These are phyloP conservation scores for Hypoxylon sp. DNA, from an alignment of 2,329 filamentous ascomycete genomes.

Conservation along the genomic window DNA sequence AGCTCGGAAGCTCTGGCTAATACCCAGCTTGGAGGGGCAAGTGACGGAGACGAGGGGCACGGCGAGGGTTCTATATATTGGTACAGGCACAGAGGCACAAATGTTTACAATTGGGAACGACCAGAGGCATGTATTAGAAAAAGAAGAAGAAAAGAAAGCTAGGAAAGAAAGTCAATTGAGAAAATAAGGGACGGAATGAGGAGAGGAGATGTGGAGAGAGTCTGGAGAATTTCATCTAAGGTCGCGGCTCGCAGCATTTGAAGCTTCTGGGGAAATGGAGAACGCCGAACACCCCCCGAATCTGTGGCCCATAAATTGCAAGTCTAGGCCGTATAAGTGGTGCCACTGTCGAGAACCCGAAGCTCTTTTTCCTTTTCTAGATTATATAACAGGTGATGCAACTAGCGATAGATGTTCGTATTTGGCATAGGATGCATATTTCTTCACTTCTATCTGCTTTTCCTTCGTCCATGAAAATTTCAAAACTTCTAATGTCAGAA, in stretches of 20 bases:
- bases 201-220: constrained; percentile 31
- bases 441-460: neutral
- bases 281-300: constrained; percentile 40
- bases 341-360: constrained; percentile 29
- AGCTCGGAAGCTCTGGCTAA: constrained; percentile 31
- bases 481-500: neutral
- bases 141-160: constrained; percentile 22
- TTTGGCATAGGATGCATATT: constrained; percentile 3
- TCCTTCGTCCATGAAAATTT: neutral
- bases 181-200: constrained; percentile 12
- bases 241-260: constrained; percentile 33
- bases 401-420: neutral
- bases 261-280: constrained; percentile 43
- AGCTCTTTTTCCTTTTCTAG: constrained; percentile 33
- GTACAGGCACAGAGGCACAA: constrained; percentile 11
- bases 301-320: constrained; percentile 24
- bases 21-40: constrained; percentile 26
- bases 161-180: constrained; percentile 31
- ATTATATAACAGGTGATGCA: constrained; percentile 31
- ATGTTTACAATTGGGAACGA: constrained; percentile 3
- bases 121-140: constrained; percentile 13
- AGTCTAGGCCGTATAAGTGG: constrained; percentile 36
- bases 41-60: constrained; percentile 38
- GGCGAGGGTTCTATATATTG: constrained; percentile 29
- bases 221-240: constrained; percentile 35